phyloP scores from a whole-genome alignment of 495 filamentous ascomycete genomes.

The Penicillium turbatum region DNA sequence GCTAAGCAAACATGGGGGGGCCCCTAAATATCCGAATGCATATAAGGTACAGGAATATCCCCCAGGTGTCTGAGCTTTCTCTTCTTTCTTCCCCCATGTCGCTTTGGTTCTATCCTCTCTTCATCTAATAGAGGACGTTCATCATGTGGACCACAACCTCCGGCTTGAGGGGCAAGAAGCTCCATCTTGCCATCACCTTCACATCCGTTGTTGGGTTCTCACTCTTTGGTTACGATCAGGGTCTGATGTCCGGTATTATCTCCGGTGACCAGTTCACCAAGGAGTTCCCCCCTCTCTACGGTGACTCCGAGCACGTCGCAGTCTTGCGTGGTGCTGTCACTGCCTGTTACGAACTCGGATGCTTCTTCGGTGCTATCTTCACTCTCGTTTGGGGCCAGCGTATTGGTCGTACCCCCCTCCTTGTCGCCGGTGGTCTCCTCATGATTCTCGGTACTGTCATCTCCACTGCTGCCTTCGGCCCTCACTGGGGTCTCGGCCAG shows the following conservation, averaged over 20 bases:
- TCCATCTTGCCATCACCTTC: constrained; percentile 36
- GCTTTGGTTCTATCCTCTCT: background rate
- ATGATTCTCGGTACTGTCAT: constrained; percentile 51
- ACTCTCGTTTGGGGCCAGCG: constrained; percentile 45
- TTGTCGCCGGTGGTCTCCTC: constrained; percentile 42
- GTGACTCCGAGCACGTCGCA: constrained; percentile 43
- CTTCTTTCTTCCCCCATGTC: background rate
- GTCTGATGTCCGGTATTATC: constrained; percentile 77
- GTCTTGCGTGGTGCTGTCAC: constrained; percentile 70
- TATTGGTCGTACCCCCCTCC: constrained; percentile 47
- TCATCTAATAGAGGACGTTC: background rate
- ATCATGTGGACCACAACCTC: constrained; percentile 39
- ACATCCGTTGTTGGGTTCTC: constrained; percentile 59
- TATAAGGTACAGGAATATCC: background rate
- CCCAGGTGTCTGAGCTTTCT: background rate
- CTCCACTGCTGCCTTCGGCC: constrained; percentile 41
- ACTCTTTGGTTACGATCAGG: constrained; percentile 70
- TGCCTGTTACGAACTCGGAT: constrained; percentile 53
- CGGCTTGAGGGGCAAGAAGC: constrained; percentile 34
- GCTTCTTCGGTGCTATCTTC: constrained; percentile 50
- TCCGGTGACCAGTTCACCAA: constrained; percentile 62
- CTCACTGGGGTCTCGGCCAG: constrained; percentile 30
- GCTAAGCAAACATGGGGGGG: constrained; percentile 1
- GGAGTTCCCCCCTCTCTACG: constrained; percentile 58
- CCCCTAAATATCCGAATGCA: background rate